Evolutionary conservation across 768 basidiomycete genomes (phyloP), one percentile per base, ranked within the genome.

Genomic region (Termitomyces heimii): DNA sequence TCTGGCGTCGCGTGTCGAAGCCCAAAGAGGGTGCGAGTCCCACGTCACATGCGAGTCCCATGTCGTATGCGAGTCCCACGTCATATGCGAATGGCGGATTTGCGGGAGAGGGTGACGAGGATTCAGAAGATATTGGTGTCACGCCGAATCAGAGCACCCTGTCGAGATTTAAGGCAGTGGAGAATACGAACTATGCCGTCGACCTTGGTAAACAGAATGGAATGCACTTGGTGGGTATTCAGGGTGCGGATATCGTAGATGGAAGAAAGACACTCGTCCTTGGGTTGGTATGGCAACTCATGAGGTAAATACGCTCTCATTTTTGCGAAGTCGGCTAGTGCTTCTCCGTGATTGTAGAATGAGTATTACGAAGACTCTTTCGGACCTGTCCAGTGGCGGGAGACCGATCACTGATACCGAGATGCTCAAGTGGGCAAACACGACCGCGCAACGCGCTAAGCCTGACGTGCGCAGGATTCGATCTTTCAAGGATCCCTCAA

Each of bases 211-310:
- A 87, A 70, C 88, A 92, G 71, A 95, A 91, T 66, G 86, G 89
- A 45, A 91, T 99, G 91, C 92, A 91, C 68, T 75, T 99, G 60
- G 94, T 99, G 46, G 95, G 96, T 7, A 98, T 98, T 60, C 97
- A 99, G 69, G 97, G 97, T 13, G 86, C 96, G 1, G 96, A 98
- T 71, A 95, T 99, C 62, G 93, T 95, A 57, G 96, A 99, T 66
- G 94, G 88, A n/a, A 78, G 77, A 51, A 89, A 86, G 73, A 98
- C 95, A 4, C 77, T 99, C 54, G 94, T 98, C 6, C 83, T 99
- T 29, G 97, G 96, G 31, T 82, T 98, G 35, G 94, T 98, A 0
- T 99, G 97, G 97, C 97, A 98, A 67, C 77, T 97, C 53, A 98
- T 98, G 95, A 77, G 92, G 89, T 90, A 48, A 43, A 32, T 44